These are phyloP conservation scores for Cutaneotrichosporon cavernicola DNA, from an alignment of 1,284 basidiomycete genomes.

Conservation along the genomic window DNA sequence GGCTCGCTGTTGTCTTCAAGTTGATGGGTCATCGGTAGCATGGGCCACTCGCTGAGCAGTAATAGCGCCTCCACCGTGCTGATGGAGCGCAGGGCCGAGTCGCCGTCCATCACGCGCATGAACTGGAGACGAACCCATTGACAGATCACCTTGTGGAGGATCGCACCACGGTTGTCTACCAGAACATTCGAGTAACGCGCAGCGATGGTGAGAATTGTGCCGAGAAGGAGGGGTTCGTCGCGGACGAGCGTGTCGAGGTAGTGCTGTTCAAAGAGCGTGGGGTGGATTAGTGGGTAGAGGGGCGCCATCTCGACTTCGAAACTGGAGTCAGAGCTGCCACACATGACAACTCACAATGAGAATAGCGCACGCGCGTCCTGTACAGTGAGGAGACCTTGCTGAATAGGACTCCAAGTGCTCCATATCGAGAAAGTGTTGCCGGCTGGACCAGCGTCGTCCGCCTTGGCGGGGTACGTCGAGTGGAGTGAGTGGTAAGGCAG, in stretches of 20 bases:
- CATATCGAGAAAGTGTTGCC: conserved; percentile 15
- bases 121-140: conserved; percentile 19
- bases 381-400: conserved; percentile 15
- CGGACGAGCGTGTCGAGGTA: conserved; percentile 19
- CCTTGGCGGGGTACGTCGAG: background rate
- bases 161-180: conserved; percentile 1
- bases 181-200: conserved; percentile 18
- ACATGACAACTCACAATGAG: conserved; percentile 8
- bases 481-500: conserved; percentile 14
- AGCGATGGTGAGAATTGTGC: conserved; percentile 19
- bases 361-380: conserved; percentile 17
- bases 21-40: conserved; percentile 12
- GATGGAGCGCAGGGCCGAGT: conserved; percentile 13
- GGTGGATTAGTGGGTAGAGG: conserved; percentile 20
- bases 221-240: conserved; percentile 18
- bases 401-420: conserved; percentile 17
- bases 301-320: conserved; percentile 23
- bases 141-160: conserved; percentile 11
- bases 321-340: conserved; percentile 8
- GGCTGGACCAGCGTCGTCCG: background rate
- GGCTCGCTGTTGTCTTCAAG: background rate
- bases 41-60: conserved; percentile 23
- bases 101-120: conserved; percentile 18
- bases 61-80: conserved; percentile 22
- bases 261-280: conserved; percentile 13